These are phyloP conservation scores for Pelargonium cotyledonis DNA, from an alignment of 441 rosid species.

Conservation along the genomic window DNA sequence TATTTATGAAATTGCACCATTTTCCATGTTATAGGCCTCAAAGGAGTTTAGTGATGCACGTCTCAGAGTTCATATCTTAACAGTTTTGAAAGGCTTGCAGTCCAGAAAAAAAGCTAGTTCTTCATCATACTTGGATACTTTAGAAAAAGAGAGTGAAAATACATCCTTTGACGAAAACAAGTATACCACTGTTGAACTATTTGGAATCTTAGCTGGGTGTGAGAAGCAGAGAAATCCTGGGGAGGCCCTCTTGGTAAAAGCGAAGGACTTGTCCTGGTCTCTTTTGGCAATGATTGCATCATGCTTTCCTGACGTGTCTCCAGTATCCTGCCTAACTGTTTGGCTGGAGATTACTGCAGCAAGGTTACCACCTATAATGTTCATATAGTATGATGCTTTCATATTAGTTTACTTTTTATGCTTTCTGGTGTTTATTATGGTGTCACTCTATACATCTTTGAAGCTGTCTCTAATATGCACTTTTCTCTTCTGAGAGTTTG, in stretches of 20 bases:
- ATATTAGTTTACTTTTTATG: slow-evolving; percentile 4
- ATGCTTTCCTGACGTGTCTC: slow-evolving; percentile 86
- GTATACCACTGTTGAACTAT: slow-evolving; percentile 69
- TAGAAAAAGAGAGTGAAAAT: slow-evolving; percentile 38
- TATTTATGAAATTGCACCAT: slow-evolving; percentile 7
- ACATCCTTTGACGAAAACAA: slow-evolving; percentile 47
- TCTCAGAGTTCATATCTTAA: slow-evolving; percentile 78
- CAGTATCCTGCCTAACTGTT: slow-evolving; percentile 77
- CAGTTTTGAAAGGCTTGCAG: slow-evolving; percentile 78
- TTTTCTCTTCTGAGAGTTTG: slow-evolving; percentile 3
- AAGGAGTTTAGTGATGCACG: slow-evolving; percentile 90
- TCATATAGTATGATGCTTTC: slow-evolving; percentile 13
- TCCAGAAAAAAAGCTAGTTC: slow-evolving; percentile 61
- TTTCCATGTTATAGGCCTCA: slow-evolving; percentile 54
- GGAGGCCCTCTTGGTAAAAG: slow-evolving; percentile 72
- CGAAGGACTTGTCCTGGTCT: slow-evolving; percentile 96
- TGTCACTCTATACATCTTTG: not conserved
- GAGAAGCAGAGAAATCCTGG: slow-evolving; percentile 90
- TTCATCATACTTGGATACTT: slow-evolving; percentile 42
- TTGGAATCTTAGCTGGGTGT: slow-evolving; percentile 80
- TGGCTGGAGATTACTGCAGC: slow-evolving; percentile 99
- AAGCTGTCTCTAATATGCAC: slow-evolving; percentile 6
- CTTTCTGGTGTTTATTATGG: slow-evolving; percentile 7
- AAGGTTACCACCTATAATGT: slow-evolving; percentile 42
- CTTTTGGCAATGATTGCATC: slow-evolving; percentile 95